A percentile compares a stretch with the other conserved stretches of the same genome.
Evolutionary conservation across 768 basidiomycete genomes (phyloP).

Genomic region (Rhizopogon rudus): DNA sequence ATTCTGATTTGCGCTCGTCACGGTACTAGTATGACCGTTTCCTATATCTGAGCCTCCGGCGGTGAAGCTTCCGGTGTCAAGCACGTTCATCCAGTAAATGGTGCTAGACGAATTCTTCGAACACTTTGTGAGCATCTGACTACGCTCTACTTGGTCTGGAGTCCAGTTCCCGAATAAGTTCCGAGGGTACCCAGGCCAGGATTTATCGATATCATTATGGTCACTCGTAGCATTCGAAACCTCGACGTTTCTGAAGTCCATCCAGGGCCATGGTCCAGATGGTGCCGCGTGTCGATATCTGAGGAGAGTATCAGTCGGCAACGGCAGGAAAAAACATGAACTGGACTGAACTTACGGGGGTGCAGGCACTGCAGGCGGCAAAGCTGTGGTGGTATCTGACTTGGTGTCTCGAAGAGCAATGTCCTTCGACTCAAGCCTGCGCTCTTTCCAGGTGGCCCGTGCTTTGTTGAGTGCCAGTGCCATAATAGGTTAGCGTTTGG

Average conservation of each 20-base stretch:
- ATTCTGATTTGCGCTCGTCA: slow-evolving; percentile 12
- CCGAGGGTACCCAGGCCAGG: slow-evolving; percentile 19
- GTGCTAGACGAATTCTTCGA: slow-evolving; percentile 11
- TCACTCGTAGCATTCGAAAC: not conserved
- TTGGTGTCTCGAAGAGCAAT: not conserved
- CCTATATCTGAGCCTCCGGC: not conserved
- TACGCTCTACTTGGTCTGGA: slow-evolving; percentile 21
- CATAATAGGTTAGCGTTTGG: not conserved
- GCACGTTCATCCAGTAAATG: slow-evolving; percentile 22
- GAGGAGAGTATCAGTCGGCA: not conserved
- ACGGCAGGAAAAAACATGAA: too few relatives aligned
- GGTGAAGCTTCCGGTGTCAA: slow-evolving; percentile 8
- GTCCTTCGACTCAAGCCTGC: not conserved
- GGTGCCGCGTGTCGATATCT: slow-evolving; percentile 19
- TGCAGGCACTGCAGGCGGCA: not conserved
- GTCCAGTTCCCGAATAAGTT: slow-evolving; percentile 30
- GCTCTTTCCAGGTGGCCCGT: not conserved
- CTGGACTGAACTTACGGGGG: not conserved
- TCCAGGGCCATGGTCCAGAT: slow-evolving; percentile 32
- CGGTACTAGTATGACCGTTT: not conserved
- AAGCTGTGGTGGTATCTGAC: not conserved
- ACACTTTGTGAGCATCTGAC: slow-evolving; percentile 23
- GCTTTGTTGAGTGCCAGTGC: not conserved
- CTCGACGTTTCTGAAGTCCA: slow-evolving; percentile 6
- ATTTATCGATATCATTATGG: not conserved